These are phyloP conservation scores for Mycena maculata DNA, from an alignment of 768 basidiomycete species.

Conservation along the genomic window DNA sequence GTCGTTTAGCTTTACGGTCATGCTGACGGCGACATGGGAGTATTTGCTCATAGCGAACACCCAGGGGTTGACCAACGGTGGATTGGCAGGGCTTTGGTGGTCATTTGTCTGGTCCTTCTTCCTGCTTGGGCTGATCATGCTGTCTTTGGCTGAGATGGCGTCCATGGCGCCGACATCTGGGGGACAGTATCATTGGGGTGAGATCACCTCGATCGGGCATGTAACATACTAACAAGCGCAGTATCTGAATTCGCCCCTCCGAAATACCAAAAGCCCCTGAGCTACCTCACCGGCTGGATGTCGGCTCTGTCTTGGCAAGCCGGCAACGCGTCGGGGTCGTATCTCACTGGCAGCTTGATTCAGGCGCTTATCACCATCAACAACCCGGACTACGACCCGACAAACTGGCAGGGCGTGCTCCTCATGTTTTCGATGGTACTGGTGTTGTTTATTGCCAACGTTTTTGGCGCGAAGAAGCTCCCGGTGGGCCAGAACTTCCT, in stretches of 20 bases:
- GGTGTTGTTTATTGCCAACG: conserved; percentile 26
- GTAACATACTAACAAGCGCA: conserved; percentile 23
- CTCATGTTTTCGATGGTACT: conserved; percentile 28
- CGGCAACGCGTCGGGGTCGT: conserved; percentile 26
- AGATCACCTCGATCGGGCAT: conserved; percentile 26
- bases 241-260: conserved; percentile 27
- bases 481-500: conserved; percentile 26
- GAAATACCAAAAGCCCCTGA: conserved; percentile 26
- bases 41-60: conserved; percentile 27
- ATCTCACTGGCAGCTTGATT: conserved; percentile 26
- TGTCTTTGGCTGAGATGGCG: conserved; percentile 28
- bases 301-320: conserved; percentile 27
- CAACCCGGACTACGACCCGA: conserved; percentile 23
- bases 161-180: conserved; percentile 26
- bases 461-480: conserved; percentile 28
- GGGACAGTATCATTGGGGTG: conserved; percentile 28
- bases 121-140: conserved; percentile 27
- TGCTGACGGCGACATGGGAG: conserved; percentile 28
- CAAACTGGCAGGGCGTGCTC: conserved; percentile 22
- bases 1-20: conserved; percentile 28
- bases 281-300: conserved; percentile 28
- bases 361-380: conserved; percentile 25
- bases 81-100: conserved; percentile 28
- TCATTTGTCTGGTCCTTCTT: conserved; percentile 27
- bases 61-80: conserved; percentile 26